phyloP scores from a whole-genome alignment of 2,329 filamentous ascomycete species.

The Waltergamsia citrina region DNA sequence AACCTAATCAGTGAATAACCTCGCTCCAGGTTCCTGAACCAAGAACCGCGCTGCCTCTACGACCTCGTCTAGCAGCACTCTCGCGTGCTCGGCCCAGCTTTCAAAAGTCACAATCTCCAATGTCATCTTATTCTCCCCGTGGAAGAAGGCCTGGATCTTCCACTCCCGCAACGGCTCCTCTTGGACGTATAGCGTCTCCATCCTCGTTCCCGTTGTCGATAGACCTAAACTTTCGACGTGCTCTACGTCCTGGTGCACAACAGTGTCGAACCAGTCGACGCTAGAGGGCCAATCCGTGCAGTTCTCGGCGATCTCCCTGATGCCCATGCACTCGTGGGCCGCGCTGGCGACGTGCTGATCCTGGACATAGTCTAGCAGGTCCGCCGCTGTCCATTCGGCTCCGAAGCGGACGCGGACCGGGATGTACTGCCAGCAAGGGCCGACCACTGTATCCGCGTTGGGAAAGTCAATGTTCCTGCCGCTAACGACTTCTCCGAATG shows the following conservation, averaged over 20 bases:
- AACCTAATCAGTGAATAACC: conserved; percentile 11
- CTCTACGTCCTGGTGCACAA: conserved; percentile 50
- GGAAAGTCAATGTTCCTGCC: conserved; percentile 51
- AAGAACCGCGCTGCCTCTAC: conserved; percentile 28
- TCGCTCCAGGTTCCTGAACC: conserved; percentile 20
- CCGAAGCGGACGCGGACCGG: conserved; percentile 51
- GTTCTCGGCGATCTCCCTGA: conserved; percentile 39
- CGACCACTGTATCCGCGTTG: conserved; percentile 46
- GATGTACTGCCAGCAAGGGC: conserved; percentile 59
- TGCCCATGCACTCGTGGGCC: conserved; percentile 43
- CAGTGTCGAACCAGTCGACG: conserved; percentile 40
- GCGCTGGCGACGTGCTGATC: conserved; percentile 47
- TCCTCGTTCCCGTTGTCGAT: conserved; percentile 25
- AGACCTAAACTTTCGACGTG: conserved; percentile 47
- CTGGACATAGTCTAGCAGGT: conserved; percentile 44
- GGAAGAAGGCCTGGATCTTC: conserved; percentile 52
- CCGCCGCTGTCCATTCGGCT: conserved; percentile 36
- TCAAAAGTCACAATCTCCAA: conserved; percentile 52
- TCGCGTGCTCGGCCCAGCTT: conserved; percentile 42
- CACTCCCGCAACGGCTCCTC: conserved; percentile 45
- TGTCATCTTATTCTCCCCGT: conserved; percentile 34
- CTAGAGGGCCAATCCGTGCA: conserved; percentile 34
- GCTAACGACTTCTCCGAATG: conserved; percentile 58
- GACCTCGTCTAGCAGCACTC: conserved; percentile 40
- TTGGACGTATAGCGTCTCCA: conserved; percentile 52